Percentiles rank a stretch among this genome's conserved stretches.
Conservation (phyloP, 2,329 filamentous ascomycete species). For the Fusarium pseudoanthophilum region DNA sequence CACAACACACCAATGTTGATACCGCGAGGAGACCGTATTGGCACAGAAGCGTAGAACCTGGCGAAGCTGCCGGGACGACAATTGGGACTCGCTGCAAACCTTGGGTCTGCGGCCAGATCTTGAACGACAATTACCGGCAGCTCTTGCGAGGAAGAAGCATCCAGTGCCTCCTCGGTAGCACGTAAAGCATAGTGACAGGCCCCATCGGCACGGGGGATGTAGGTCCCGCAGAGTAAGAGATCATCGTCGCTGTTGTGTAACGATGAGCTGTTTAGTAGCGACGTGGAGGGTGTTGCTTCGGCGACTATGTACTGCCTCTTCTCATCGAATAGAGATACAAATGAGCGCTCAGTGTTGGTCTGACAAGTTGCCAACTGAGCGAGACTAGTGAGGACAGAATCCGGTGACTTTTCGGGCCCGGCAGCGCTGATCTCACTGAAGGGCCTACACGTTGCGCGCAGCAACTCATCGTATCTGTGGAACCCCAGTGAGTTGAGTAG, state of each 20-base stretch:
- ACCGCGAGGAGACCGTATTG: neutral
- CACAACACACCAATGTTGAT: constrained; percentile 4
- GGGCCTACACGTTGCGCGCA: neutral
- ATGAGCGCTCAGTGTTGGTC: neutral
- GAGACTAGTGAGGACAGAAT: neutral
- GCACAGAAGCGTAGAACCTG: neutral
- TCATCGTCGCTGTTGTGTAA: neutral
- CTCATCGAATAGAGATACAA: neutral
- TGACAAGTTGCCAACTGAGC: neutral
- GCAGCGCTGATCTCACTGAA: neutral
- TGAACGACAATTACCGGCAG: neutral
- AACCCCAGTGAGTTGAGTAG: neutral
- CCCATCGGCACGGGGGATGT: neutral
- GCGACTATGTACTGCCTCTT: neutral
- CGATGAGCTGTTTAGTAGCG: neutral
- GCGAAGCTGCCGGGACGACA: neutral
- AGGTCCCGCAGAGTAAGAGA: neutral
- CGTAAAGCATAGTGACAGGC: neutral
- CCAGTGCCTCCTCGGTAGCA: rapidly evolving
- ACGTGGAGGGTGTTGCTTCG: neutral
- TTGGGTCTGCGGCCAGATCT: neutral
- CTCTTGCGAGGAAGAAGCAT: neutral
- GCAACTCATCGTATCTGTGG: neutral
- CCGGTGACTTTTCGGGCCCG: neutral
- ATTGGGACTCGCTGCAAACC: neutral